Conservation (phyloP, 2,329 filamentous ascomycete genomes). For the Thelonectria blattea region DNA sequence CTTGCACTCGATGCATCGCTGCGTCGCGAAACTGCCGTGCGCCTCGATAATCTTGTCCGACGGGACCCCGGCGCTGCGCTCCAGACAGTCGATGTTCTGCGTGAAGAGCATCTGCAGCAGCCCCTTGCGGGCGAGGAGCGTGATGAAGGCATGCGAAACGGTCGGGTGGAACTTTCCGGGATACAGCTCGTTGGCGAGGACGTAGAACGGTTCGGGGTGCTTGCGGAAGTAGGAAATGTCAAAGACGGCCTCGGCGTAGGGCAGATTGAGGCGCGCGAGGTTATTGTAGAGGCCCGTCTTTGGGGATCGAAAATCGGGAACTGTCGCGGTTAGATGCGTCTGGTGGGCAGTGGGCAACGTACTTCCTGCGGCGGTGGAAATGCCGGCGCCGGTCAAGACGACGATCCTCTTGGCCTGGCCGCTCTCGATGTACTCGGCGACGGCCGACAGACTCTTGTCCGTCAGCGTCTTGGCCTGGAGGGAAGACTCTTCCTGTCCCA, state of each 20-base stretch:
- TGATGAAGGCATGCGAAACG: constrained; percentile 87
- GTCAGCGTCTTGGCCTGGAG: constrained; percentile 70
- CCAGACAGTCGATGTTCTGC: constrained; percentile 96
- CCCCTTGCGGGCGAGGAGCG: constrained; percentile 78
- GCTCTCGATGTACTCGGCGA: constrained; percentile 81
- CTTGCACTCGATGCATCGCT: constrained; percentile 91
- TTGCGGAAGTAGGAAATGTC: constrained; percentile 87
- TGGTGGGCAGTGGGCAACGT: constrained; percentile 24
- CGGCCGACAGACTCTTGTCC: constrained; percentile 71
- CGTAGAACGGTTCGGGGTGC: constrained; percentile 89
- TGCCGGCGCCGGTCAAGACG: constrained; percentile 90
- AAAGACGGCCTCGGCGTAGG: constrained; percentile 91
- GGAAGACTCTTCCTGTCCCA: constrained; percentile 85
- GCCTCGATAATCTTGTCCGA: constrained; percentile 85
- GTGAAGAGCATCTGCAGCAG: constrained; percentile 88
- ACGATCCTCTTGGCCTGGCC: constrained; percentile 74
- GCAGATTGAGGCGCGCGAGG: constrained; percentile 82
- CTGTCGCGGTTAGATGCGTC: constrained; percentile 45
- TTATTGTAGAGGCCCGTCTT: constrained; percentile 95
- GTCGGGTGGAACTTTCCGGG: constrained; percentile 90
- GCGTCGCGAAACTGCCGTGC: constrained; percentile 91
- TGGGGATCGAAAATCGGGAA: constrained; percentile 94
- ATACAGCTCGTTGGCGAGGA: constrained; percentile 88
- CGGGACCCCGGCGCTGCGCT: constrained; percentile 84
- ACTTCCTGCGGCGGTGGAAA: constrained; percentile 76